Percentiles rank a stretch among this genome's conserved stretches.
phyloP scores from a whole-genome alignment of 2,329 filamentous ascomycete genomes.

The Calonectria fujianensis region DNA sequence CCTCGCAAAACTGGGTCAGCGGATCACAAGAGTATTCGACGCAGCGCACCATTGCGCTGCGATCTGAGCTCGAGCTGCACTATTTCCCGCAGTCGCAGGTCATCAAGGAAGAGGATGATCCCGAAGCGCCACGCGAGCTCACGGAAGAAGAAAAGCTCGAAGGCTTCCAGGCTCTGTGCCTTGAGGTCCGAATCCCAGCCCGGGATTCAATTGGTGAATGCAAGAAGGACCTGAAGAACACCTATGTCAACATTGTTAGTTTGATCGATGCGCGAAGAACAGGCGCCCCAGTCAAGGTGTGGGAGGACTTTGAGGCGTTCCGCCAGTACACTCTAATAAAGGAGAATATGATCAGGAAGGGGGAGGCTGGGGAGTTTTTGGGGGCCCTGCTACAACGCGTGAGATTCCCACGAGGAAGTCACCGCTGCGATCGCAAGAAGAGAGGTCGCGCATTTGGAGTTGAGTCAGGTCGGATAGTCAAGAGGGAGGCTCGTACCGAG shows the following conservation, averaged over 20 bases:
- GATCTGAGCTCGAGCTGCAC: slow-evolving; percentile 54
- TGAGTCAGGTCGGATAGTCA: neutral
- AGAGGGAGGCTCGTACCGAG: neutral
- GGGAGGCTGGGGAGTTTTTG: slow-evolving; percentile 50
- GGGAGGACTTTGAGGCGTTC: slow-evolving; percentile 55
- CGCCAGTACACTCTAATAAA: slow-evolving; percentile 55
- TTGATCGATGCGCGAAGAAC: slow-evolving; percentile 57
- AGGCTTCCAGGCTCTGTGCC: slow-evolving; percentile 55
- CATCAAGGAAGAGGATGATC: slow-evolving; percentile 26
- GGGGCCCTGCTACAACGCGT: slow-evolving; percentile 52
- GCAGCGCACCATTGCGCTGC: slow-evolving; percentile 58
- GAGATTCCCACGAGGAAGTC: neutral
- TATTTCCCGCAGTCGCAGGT: slow-evolving; percentile 53
- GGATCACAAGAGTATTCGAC: slow-evolving; percentile 54
- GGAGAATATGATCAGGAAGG: slow-evolving; percentile 44
- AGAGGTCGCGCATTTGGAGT: neutral
- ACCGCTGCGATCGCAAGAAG: neutral
- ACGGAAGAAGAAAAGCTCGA: slow-evolving; percentile 47
- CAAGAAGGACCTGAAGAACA: slow-evolving; percentile 51
- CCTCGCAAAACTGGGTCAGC: slow-evolving; percentile 56
- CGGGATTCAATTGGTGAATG: slow-evolving; percentile 47
- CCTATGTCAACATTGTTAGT: slow-evolving; percentile 58
- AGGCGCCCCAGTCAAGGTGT: slow-evolving; percentile 50
- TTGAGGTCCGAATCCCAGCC: slow-evolving; percentile 53
- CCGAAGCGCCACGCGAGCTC: slow-evolving; percentile 17